These are phyloP conservation scores for Pestalotiopsis sp. DNA, from an alignment of 2,329 filamentous ascomycete genomes.

Conservation along the genomic window DNA sequence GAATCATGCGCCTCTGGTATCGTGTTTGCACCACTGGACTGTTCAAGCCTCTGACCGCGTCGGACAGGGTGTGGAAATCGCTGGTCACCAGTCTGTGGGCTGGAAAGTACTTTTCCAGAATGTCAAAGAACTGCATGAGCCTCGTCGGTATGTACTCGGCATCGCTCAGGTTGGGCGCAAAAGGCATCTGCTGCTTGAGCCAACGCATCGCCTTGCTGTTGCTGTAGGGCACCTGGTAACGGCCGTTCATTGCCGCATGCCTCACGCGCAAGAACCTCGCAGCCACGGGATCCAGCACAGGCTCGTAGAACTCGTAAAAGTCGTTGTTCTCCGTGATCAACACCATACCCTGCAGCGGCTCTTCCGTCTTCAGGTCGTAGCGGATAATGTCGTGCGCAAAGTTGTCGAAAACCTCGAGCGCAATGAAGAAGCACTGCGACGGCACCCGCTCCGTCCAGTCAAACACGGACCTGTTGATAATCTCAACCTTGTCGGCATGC, in stretches of 20 bases:
- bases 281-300: slow-evolving; percentile 78
- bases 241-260: slow-evolving; percentile 70
- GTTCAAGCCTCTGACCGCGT: slow-evolving; percentile 82
- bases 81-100: slow-evolving; percentile 85
- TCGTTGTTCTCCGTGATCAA: slow-evolving; percentile 84
- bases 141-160: slow-evolving; percentile 95
- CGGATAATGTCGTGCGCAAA: slow-evolving; percentile 94
- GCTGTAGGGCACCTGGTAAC: slow-evolving; percentile 65
- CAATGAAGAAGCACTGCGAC: slow-evolving; percentile 94
- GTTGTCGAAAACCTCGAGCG: slow-evolving; percentile 98
- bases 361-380: slow-evolving; percentile 80
- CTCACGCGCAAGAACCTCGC: slow-evolving; percentile 83
- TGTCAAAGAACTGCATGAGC: slow-evolving; percentile 95
- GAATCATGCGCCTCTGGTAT: slow-evolving; percentile 83
- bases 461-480: slow-evolving; percentile 93
- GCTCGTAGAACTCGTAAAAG: slow-evolving; percentile 92
- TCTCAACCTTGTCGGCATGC: slow-evolving; percentile 85
- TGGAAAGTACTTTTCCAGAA: slow-evolving; percentile 86
- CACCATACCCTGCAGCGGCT: slow-evolving; percentile 85
- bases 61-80: slow-evolving; percentile 86
- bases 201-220: slow-evolving; percentile 58
- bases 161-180: slow-evolving; percentile 73
- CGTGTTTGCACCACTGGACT: slow-evolving; percentile 95
- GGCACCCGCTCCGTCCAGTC: slow-evolving; percentile 90
- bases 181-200: slow-evolving; percentile 66